These are phyloP conservation scores for Brassica nigra DNA, from an alignment of 345 rosid genomes.

Conservation along the genomic window DNA sequence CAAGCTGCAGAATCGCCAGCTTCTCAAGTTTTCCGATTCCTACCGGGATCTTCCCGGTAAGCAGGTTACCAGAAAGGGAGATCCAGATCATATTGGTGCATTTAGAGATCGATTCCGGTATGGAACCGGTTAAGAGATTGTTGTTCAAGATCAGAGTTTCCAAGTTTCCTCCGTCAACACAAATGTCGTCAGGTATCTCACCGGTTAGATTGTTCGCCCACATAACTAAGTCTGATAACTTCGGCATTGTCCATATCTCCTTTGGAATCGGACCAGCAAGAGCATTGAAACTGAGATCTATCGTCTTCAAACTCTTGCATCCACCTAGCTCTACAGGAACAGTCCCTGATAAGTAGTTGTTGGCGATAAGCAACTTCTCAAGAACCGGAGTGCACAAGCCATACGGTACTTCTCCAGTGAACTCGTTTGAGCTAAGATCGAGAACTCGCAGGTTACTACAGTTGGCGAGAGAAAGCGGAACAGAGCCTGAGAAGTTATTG, in stretches of 20 bases:
- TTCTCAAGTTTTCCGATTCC: slow-evolving; percentile 65
- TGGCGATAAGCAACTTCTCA: slow-evolving; percentile 69
- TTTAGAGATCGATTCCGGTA: slow-evolving; percentile 69
- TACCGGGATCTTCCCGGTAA: slow-evolving; percentile 68
- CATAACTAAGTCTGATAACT: slow-evolving; percentile 73
- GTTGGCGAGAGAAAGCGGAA: slow-evolving; percentile 63
- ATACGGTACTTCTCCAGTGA: slow-evolving; percentile 63
- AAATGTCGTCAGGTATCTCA: slow-evolving; percentile 69
- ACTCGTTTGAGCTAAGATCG: slow-evolving; percentile 76
- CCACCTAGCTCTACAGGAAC: slow-evolving; percentile 68
- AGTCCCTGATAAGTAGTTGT: slow-evolving; percentile 71
- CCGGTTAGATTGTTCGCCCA: slow-evolving; percentile 97
- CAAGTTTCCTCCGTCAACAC: slow-evolving; percentile 70
- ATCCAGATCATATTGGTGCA: slow-evolving; percentile 94
- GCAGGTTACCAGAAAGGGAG: slow-evolving; percentile 79
- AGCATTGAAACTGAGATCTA: slow-evolving; percentile 91
- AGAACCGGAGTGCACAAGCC: slow-evolving; percentile 63
- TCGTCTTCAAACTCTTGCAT: slow-evolving; percentile 68
- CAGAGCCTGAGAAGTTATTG: slow-evolving; percentile 72
- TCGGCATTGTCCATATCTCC: slow-evolving; percentile 71
- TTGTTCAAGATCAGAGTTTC: slow-evolving; percentile 86
- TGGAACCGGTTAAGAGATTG: slow-evolving; percentile 65
- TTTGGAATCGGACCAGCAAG: slow-evolving; percentile 65
- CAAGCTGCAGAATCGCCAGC: slow-evolving; percentile 80
- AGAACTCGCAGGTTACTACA: slow-evolving; percentile 67